Base-by-base conservation (phyloP, 345 rosid species). In the Eucalyptus pauciflora region DNA sequence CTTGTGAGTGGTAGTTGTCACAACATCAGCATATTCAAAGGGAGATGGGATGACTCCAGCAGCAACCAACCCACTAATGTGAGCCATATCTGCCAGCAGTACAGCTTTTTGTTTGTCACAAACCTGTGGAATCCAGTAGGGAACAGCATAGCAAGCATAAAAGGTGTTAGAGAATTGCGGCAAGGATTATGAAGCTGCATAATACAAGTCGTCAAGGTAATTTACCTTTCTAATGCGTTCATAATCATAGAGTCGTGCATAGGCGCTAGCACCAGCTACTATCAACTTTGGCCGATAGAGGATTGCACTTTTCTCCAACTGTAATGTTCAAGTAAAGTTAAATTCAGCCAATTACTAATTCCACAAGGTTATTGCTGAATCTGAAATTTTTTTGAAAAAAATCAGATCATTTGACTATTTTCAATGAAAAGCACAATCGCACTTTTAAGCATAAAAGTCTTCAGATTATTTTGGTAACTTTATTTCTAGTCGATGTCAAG, bases 251-350 rank as follows among this genome's bases (percentile, higher is more conserved):
- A 96, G 94, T 58, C 98, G 98, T 86, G 99, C 98, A 94, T 97
- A 97, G 80, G 99, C 99, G 91, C 99, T 96, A 87, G 99, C 99
- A 88, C 99, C 99, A 79, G 99, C 99, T 86, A 97, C 98, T 86
- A 97, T 94, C 89, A 97, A 96, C 90, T 97, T 97, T 87, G 99
- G 99, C 91, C 99, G 94, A 92, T 96, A 97, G 88, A 97, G 97
- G 85, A 92, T 86, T 0, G 97, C 99, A 89, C 94, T 97, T 91
- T 93, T 97, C 91, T 96, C 98, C 94, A 97, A 71, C 99, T 96
- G 96, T 89, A 91, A 89, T 51, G 41, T 49, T 90, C 46, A 85
- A 86, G 71, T 76, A 87, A 33, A 89, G 86, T 89, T 91, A 91
- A 45, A 86, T 50, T 33, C 45, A 41, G 45, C 43, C 50, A 81